Percentiles rank a stretch among this genome's conserved stretches.
These are phyloP conservation scores for Jasminum sambac DNA, from an alignment of 257 asterid genomes.

Conservation along the genomic window DNA sequence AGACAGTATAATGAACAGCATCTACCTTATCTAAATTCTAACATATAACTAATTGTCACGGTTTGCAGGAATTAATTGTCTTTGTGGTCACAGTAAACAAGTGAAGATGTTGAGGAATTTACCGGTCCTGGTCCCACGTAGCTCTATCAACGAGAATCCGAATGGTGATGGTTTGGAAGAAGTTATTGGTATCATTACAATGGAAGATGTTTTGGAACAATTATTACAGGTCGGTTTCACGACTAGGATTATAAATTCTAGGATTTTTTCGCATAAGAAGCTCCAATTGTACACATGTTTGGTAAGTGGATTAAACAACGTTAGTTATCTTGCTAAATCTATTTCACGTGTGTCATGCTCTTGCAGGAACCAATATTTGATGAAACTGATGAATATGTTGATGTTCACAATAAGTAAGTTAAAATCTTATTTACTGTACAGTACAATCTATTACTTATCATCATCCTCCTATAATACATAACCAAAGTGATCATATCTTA, in stretches of 20 bases:
- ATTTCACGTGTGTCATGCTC: slow-evolving; percentile 20
- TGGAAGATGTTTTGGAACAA: slow-evolving; percentile 63
- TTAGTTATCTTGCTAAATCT: slow-evolving; percentile 12
- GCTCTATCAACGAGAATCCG: background rate
- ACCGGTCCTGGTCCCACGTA: background rate
- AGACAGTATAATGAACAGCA: background rate
- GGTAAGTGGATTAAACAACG: too few species aligned
- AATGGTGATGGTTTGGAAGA: slow-evolving; percentile 25
- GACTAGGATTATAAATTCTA: background rate
- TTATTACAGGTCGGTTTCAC: slow-evolving; percentile 45
- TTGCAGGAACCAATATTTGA: slow-evolving; percentile 50
- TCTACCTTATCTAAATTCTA: background rate
- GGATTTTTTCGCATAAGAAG: background rate
- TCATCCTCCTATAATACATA: too few species aligned
- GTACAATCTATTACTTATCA: too few species aligned
- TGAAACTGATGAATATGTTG: slow-evolving; percentile 62
- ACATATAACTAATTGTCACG: background rate
- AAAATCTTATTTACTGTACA: background rate
- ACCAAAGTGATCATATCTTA: background rate
- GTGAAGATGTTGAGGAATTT: background rate
- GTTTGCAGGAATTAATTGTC: background rate
- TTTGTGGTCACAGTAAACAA: slow-evolving; percentile 2
- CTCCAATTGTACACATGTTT: background rate
- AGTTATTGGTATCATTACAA: slow-evolving; percentile 57
- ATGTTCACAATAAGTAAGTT: slow-evolving; percentile 49